Evolutionary conservation across 805 yeast species (phyloP), one percentile per base, ranked within the genome.

Genomic region (Starmerella sirachaensis): DNA sequence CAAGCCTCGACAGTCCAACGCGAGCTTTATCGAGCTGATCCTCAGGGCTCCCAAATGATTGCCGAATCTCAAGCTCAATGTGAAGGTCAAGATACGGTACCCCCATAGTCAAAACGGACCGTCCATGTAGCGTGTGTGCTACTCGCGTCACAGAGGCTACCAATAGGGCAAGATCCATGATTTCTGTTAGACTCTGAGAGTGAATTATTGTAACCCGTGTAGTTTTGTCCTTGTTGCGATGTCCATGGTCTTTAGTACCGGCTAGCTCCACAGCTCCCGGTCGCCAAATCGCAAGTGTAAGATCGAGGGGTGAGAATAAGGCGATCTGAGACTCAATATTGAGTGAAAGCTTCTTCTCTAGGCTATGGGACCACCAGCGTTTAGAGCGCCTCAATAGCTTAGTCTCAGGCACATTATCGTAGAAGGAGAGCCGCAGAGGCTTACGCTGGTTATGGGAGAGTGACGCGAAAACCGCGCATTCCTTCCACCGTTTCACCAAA

Each of bases 401-500:
- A 10, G 59, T 53, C n/a, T 65, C 65, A 33, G 59, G 58, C 29
- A 70, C 57, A 2, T 60, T 57, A 11, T 66, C 68, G 56, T 73
- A 77, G 42, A 85, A 70, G 50, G 83, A 85, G 1, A 83, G 41
- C 4, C 18, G 12, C 19, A 83, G 52, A 0, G 93, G 86, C 8
- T 61, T 57, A 2, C 60, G 63, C 0, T 51, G 33, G 40, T 65
- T 59, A 12, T 72, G 75, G 0, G 81, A 73, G n/a, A 71, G 68
- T 42, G 88, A 62, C 1, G 78, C 76, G 2, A 80, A 83, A 2
- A 80, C 78, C 19, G 74, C 61, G 52, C 75, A 82, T 53, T 86
- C 95, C 43, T 68, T 72, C 91, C 95, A 84, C 33, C 84, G 60
- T 40, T 81, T 86, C 8, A 65, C 43, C 1, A 80, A 66, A 36